A percentile compares a stretch with the other conserved stretches of the same genome.
Conservation (phyloP, 495 filamentous ascomycete species). For the Astrothelium subdiscretum region DNA sequence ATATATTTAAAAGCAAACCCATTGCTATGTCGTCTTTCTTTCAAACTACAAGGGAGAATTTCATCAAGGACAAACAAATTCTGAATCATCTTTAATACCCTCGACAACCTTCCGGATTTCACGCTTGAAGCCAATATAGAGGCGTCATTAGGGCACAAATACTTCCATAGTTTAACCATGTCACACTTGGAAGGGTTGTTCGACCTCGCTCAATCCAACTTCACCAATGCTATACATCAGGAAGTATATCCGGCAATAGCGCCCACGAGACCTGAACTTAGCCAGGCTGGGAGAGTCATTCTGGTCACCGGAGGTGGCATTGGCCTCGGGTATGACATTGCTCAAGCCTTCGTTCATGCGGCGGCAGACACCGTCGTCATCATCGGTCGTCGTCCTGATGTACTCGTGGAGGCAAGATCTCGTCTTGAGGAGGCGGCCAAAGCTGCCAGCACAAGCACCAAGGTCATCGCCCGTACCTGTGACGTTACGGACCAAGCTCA, state of each 20-base stretch:
- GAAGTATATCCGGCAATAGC: slow-evolving; percentile 8
- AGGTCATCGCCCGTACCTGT: slow-evolving; percentile 2
- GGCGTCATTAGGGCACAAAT: neutral
- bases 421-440: slow-evolving; percentile 6
- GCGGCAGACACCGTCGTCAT: slow-evolving; percentile 10
- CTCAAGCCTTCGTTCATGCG: slow-evolving; percentile 5
- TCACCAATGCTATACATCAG: slow-evolving; percentile 15
- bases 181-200: neutral
- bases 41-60: neutral
- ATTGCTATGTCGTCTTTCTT: neutral
- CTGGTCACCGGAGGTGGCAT: slow-evolving; percentile 9
- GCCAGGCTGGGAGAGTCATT: slow-evolving; percentile 4
- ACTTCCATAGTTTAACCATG: neutral
- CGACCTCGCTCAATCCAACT: neutral
- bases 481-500: slow-evolving; percentile 2
- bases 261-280: slow-evolving; percentile 6
- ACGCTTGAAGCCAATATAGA: neutral
- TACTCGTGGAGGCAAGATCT: slow-evolving; percentile 2
- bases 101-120: neutral
- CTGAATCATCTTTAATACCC: neutral
- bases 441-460: neutral
- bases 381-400: slow-evolving; percentile 6
- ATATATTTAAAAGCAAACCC: neutral
- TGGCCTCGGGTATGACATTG: slow-evolving; percentile 2
- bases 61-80: neutral